phyloP scores from a whole-genome alignment of 2,329 filamentous ascomycete species.

The Alternaria burnsii region DNA sequence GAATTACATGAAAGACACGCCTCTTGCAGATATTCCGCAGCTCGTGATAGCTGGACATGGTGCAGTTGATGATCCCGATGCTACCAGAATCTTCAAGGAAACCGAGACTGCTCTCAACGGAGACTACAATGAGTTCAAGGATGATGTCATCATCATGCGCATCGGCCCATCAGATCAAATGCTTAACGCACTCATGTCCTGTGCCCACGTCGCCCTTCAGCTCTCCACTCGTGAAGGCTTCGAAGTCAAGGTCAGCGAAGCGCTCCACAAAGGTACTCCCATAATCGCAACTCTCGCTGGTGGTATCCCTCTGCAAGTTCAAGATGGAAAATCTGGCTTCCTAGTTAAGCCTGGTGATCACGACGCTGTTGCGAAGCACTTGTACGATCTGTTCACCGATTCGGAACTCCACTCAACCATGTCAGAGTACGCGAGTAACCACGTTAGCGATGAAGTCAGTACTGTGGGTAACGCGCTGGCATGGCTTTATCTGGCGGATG shows the following conservation, averaged over 20 bases:
- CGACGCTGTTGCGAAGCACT: slow-evolving; percentile 71
- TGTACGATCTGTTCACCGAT: slow-evolving; percentile 73
- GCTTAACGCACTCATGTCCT: slow-evolving; percentile 77
- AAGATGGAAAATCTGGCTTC: slow-evolving; percentile 75
- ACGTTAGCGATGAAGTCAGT: slow-evolving; percentile 82
- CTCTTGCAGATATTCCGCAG: slow-evolving; percentile 67
- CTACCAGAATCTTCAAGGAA: slow-evolving; percentile 74
- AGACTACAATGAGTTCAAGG: slow-evolving; percentile 57
- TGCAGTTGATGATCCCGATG: slow-evolving; percentile 83
- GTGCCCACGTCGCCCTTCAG: slow-evolving; percentile 77
- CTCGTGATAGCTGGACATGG: slow-evolving; percentile 81
- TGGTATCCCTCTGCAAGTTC: slow-evolving; percentile 82
- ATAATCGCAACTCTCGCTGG: slow-evolving; percentile 78
- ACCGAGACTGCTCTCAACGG: slow-evolving; percentile 73
- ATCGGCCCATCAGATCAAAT: slow-evolving; percentile 81
- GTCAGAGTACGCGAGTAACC: slow-evolving; percentile 68
- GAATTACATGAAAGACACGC: slow-evolving; percentile 62
- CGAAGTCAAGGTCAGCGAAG: slow-evolving; percentile 86
- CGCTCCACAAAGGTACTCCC: slow-evolving; percentile 79
- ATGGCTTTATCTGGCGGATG: slow-evolving; percentile 81
- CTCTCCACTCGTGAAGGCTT: slow-evolving; percentile 84
- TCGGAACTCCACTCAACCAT: slow-evolving; percentile 71
- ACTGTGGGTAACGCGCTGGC: slow-evolving; percentile 80
- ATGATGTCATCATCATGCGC: slow-evolving; percentile 77
- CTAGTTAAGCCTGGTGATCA: slow-evolving; percentile 76